Conservation (phyloP, 2,329 filamentous ascomycete species). For the Fusarium protoensiforme region DNA sequence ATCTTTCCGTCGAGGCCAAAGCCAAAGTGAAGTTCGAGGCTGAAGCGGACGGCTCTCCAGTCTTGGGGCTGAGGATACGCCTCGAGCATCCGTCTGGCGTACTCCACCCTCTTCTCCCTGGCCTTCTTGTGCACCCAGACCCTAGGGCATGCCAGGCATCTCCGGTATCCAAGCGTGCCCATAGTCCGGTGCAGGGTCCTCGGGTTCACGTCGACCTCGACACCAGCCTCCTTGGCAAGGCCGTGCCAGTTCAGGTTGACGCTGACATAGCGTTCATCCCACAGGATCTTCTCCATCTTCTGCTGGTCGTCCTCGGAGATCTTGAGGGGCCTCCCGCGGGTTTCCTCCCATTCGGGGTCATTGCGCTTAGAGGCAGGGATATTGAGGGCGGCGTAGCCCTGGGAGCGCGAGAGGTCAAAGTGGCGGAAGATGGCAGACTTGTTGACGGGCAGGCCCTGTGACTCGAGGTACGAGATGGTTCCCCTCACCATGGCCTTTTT, state of each 20-base stretch:
- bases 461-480: constrained; percentile 53
- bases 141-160: constrained; percentile 47
- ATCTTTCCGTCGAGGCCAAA: constrained; percentile 52
- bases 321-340: constrained; percentile 50
- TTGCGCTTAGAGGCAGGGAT: constrained; percentile 47
- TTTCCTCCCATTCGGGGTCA: constrained; percentile 54
- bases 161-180: constrained; percentile 50
- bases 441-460: constrained; percentile 52
- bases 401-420: constrained; percentile 52
- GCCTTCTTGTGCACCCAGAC: constrained; percentile 46
- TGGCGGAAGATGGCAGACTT: constrained; percentile 54
- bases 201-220: constrained; percentile 47
- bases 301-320: constrained; percentile 48
- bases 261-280: constrained; percentile 48
- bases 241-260: constrained; percentile 49
- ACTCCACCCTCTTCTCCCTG: constrained; percentile 48
- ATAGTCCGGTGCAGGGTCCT: constrained; percentile 52
- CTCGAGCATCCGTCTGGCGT: constrained; percentile 49
- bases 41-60: constrained; percentile 50
- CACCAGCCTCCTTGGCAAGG: constrained; percentile 48
- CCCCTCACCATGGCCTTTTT: constrained; percentile 54
- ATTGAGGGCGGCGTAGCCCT: constrained; percentile 52
- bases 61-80: constrained; percentile 44
- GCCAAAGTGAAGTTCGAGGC: constrained; percentile 52
- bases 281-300: constrained; percentile 52